Conservation (phyloP, 2,329 filamentous ascomycete species). For the Albophoma yamanashiensis region DNA sequence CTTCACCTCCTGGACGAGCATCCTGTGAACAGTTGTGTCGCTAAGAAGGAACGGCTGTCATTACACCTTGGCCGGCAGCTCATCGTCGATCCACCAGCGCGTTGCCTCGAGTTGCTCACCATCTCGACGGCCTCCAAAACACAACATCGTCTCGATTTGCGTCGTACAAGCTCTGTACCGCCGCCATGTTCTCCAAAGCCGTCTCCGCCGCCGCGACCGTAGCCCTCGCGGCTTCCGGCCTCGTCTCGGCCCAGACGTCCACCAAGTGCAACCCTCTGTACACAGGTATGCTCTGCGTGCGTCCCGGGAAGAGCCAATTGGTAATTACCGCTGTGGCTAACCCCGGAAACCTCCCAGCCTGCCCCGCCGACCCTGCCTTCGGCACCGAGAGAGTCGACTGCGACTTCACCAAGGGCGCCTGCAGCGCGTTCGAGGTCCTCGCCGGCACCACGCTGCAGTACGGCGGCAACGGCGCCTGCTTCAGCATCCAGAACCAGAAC, state of each 20-base stretch:
- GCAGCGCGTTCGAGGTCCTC: constrained; percentile 38
- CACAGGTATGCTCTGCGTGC: constrained; percentile 28
- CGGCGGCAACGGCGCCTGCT: constrained; percentile 38
- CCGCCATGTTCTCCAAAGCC: constrained; percentile 31
- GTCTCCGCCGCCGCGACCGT: constrained; percentile 31
- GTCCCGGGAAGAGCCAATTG: background rate
- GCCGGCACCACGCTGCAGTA: constrained; percentile 38
- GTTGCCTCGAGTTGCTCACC: background rate
- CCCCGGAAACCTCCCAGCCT: constrained; percentile 30
- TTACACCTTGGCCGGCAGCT: background rate
- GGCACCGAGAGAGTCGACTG: constrained; percentile 43
- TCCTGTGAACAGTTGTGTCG: background rate
- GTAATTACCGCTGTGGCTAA: background rate
- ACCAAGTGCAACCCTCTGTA: constrained; percentile 44
- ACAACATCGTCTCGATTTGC: background rate
- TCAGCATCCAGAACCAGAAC: constrained; percentile 55
- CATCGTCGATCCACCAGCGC: background rate
- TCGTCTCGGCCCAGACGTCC: constrained; percentile 45
- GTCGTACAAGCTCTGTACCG: background rate
- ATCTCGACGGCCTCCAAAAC: background rate
- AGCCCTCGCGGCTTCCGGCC: constrained; percentile 35
- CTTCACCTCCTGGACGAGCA: background rate
- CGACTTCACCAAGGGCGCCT: constrained; percentile 69
- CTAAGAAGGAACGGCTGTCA: background rate
- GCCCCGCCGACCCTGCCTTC: constrained; percentile 67